A percentile compares a stretch with the other conserved stretches of the same genome.
Evolutionary conservation across 2,329 filamentous ascomycete genomes (phyloP).

Genomic region (Paraphoma chrysanthemicola): DNA sequence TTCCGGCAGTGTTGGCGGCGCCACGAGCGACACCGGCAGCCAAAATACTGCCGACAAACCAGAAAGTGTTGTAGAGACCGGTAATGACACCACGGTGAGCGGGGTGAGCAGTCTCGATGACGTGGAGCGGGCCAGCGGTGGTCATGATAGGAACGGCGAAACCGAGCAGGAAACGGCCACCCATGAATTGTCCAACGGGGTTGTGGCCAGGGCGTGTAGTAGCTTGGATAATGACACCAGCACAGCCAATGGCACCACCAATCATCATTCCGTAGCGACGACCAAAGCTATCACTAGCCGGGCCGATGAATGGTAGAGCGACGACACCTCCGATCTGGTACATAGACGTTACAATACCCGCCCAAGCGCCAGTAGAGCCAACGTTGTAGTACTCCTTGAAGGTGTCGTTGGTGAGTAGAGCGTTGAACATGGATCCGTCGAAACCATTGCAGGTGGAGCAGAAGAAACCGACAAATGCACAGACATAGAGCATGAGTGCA

Average conservation of each 20-base stretch:
- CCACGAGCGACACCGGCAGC: constrained; percentile 36
- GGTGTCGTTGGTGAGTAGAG: constrained; percentile 54
- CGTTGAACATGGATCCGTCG: constrained; percentile 64
- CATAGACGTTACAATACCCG: constrained; percentile 55
- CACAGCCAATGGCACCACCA: constrained; percentile 57
- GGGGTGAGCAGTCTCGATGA: constrained; percentile 67
- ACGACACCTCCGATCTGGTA: constrained; percentile 57
- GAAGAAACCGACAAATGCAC: constrained; percentile 46
- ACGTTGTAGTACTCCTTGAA: constrained; percentile 54
- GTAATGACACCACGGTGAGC: constrained; percentile 60
- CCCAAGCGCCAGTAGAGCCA: constrained; percentile 51
- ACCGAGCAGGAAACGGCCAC: constrained; percentile 64
- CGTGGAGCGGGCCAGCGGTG: constrained; percentile 65
- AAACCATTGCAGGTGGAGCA: constrained; percentile 64
- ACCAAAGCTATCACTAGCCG: constrained; percentile 53
- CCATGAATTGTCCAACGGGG: constrained; percentile 58
- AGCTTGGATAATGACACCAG: constrained; percentile 58
- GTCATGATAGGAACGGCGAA: constrained; percentile 65
- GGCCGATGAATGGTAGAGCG: constrained; percentile 56
- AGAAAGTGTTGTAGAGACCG: constrained; percentile 53
- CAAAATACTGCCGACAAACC: constrained; percentile 50
- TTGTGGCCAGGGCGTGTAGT: constrained; percentile 51
- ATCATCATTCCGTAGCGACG: constrained; percentile 58
- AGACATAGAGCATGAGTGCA: constrained; percentile 31
- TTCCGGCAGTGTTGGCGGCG: constrained; percentile 19